phyloP scores from a whole-genome alignment of 2,329 filamentous ascomycete species.

The Aspergillus puulaauensis region DNA sequence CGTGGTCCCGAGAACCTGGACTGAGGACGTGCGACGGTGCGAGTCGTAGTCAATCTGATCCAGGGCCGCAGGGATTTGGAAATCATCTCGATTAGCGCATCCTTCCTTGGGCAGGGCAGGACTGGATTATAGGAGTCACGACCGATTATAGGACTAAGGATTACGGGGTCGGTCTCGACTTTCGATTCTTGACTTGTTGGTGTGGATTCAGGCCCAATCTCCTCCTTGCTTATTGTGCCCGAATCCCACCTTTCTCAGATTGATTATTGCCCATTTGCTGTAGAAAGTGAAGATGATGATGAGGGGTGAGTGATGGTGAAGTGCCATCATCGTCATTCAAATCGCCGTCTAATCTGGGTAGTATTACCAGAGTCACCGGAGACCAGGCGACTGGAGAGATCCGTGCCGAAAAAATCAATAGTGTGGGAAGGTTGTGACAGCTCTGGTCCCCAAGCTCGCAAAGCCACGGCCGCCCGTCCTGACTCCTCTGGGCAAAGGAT shows the following conservation, averaged over 20 bases:
- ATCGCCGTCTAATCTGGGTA: background rate
- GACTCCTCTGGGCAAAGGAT: background rate
- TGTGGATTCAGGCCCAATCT: too few relatives aligned
- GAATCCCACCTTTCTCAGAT: background rate
- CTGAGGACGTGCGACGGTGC: background rate
- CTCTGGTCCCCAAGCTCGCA: constrained; percentile 4
- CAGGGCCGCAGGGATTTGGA: constrained; percentile 8
- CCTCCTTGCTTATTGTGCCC: background rate
- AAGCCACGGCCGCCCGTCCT: background rate
- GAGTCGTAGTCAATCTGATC: background rate
- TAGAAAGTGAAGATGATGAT: too few relatives aligned
- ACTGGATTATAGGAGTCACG: background rate
- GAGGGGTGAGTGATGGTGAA: too few relatives aligned
- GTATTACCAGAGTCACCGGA: background rate
- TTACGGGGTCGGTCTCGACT: background rate
- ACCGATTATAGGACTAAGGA: background rate
- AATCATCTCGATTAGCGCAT: constrained; percentile 4
- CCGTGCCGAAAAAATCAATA: constrained; percentile 3
- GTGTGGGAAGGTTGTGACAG: constrained; percentile 6
- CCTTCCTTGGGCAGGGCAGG: background rate
- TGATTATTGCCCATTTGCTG: background rate
- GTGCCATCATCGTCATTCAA: too few relatives aligned
- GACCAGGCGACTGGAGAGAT: background rate
- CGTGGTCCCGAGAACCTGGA: constrained; percentile 12
- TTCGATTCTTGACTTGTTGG: too few relatives aligned